Percentiles rank a stretch among this genome's conserved stretches.
phyloP scores from a whole-genome alignment of 805 yeast genomes.

The Lachancea kluyveri region DNA sequence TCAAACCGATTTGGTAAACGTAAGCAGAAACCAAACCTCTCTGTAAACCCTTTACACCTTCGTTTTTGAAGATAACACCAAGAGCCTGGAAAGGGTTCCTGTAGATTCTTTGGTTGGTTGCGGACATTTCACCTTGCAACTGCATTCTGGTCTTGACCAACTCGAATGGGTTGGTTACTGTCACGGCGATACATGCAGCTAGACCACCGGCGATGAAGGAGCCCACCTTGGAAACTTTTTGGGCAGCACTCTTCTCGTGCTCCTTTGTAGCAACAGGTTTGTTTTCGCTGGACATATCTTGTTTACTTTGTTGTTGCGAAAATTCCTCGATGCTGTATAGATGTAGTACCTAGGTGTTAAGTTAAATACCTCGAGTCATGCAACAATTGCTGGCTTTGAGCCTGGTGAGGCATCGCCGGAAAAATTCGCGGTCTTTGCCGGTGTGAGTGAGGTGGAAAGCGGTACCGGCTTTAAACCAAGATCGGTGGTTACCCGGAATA shows the following conservation, averaged over 20 bases:
- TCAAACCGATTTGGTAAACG: conserved; percentile 81
- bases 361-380: too few species aligned
- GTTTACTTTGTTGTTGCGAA: too few species aligned
- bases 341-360: too few species aligned
- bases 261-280: too few species aligned
- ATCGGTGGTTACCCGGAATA: too few species aligned
- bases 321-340: too few species aligned
- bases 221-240: conserved; percentile 57
- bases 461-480: too few species aligned
- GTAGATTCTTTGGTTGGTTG: conserved; percentile 50
- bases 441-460: too few species aligned
- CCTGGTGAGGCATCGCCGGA: background rate
- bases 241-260: conserved; percentile 42
- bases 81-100: conserved; percentile 85
- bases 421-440: too few species aligned
- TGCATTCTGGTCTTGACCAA: conserved; percentile 95
- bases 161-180: conserved; percentile 94
- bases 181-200: conserved; percentile 98
- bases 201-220: conserved; percentile 87
- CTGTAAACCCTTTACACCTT: conserved; percentile 84
- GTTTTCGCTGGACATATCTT: too few species aligned
- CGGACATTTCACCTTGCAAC: conserved; percentile 83
- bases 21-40: conserved; percentile 88
- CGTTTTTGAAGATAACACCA: conserved; percentile 61
- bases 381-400: too few species aligned